phyloP scores from a whole-genome alignment of 352 stramenopile species.

The Globisporangium perplexum region DNA sequence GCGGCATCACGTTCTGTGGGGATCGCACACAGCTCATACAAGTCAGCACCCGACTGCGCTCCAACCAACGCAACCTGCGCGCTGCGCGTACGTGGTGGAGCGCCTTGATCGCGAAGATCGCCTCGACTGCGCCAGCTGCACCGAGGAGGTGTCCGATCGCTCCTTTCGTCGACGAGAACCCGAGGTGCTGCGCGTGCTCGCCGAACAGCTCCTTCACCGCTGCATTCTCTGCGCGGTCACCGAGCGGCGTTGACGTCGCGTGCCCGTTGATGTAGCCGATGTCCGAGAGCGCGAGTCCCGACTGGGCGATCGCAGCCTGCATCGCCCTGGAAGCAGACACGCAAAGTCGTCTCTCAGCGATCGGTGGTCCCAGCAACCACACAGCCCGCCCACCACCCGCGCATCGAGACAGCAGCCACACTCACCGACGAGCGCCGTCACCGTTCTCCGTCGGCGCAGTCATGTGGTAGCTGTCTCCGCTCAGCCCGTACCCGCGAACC shows the following conservation, averaged over 20 bases:
- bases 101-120: constrained; percentile 92
- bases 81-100: constrained; percentile 69
- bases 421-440: constrained; percentile 49
- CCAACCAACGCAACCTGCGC: constrained; percentile 1
- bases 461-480: constrained; percentile 95
- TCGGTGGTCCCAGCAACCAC: too few species aligned
- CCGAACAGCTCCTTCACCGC: constrained; percentile 89
- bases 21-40: neutral
- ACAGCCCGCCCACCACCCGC: constrained; percentile 24
- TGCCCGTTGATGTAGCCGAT: constrained; percentile 98
- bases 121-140: constrained; percentile 95
- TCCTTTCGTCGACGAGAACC: constrained; percentile 88
- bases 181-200: constrained; percentile 38
- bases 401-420: neutral
- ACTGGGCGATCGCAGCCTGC: constrained; percentile 82
- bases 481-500: constrained; percentile 93
- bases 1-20: constrained; percentile 82
- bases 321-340: constrained; percentile 70
- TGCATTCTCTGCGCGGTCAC: constrained; percentile 92
- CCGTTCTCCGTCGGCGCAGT: constrained; percentile 63
- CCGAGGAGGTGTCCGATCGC: constrained; percentile 94
- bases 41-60: neutral
- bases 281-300: constrained; percentile 64
- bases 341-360: constrained; percentile 2
- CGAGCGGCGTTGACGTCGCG: constrained; percentile 96